Evolutionary conservation across 495 filamentous ascomycete species (phyloP), one percentile per base, ranked within the genome.

Genomic region (Xylaria acuta): DNA sequence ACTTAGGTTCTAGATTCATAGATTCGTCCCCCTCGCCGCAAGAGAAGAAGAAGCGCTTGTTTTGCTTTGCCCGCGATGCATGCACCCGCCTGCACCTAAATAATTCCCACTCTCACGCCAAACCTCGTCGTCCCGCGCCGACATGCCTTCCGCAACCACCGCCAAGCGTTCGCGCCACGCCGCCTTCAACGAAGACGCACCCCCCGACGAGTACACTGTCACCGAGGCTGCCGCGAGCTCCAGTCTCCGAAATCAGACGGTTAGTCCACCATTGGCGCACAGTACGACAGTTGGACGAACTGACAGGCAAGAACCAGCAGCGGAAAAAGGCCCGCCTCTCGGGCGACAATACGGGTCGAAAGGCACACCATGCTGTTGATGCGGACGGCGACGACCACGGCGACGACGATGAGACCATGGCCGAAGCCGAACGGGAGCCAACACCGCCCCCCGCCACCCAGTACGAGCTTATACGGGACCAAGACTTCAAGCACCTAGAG

Each of bases 401-500:
- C 45, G 76, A 72, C 11, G 80, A 78, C 65, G 76, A 79, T 20
- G 82, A 80, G 51, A 75, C 3, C 45, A 75, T 65, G 77, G 79
- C 30, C 58, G 73, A 45, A 30, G 65, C 65, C 75, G 60, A 76
- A 9, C 40, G 49, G 14, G 62, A 64, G 27, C 69, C 72, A 0
- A 67, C 72, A 65, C 82, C 75, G 32, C 84, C 75, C 41, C 83
- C 76, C 67, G 84, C 79, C 73, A 83, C 84, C 64, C 83, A 87
- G 69, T 88, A 87, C 73, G 87, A 88, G 68, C 71, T 81, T 20
- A 72, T 85, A 73, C 81, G 87, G 16, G 87, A 90, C 76, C 81
- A 76, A 18, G 83, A 82, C 62, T 88, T 86, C 65, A 80, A 81
- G 47, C 88, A 90, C 75, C 78, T 89, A 1, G 78, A 80, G 20